Conservation (phyloP, 768 basidiomycete genomes). For the Xerocomus brunneocitrinus region DNA sequence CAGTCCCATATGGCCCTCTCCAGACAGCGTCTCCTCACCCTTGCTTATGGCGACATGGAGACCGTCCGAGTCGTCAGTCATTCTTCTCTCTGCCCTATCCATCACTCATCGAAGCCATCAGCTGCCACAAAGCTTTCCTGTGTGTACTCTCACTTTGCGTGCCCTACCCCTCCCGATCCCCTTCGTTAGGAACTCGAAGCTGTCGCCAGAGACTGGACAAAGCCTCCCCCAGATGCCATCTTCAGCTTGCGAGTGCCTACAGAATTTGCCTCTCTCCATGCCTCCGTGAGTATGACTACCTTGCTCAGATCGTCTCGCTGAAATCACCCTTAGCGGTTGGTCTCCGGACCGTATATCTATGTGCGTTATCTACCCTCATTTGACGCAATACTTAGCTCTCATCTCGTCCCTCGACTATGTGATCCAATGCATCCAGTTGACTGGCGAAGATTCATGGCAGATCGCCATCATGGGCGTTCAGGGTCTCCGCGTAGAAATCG, state of each 20-base stretch:
- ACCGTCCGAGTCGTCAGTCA: conserved; percentile 61
- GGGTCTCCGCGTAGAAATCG: conserved; percentile 81
- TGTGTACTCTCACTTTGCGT: conserved; percentile 32
- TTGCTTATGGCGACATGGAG: conserved; percentile 83
- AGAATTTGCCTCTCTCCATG: conserved; percentile 83
- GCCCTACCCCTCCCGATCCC: not conserved
- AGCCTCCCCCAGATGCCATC: conserved; percentile 73
- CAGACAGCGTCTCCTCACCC: conserved; percentile 72
- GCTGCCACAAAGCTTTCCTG: conserved; percentile 66
- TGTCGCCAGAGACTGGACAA: conserved; percentile 80
- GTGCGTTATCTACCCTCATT: conserved; percentile 39
- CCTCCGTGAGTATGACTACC: conserved; percentile 53
- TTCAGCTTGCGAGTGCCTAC: conserved; percentile 79
- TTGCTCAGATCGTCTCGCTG: conserved; percentile 16
- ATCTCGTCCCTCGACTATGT: conserved; percentile 18
- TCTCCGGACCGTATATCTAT: conserved; percentile 81
- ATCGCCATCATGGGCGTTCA: conserved; percentile 82
- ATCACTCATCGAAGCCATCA: conserved; percentile 24
- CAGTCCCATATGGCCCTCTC: conserved; percentile 64
- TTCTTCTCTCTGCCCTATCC: conserved; percentile 1
- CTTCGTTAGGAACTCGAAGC: conserved; percentile 66
- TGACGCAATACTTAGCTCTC: conserved; percentile 6
- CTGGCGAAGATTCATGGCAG: conserved; percentile 83
- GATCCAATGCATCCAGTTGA: conserved; percentile 46
- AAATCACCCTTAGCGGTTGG: conserved; percentile 53